phyloP scores from a whole-genome alignment of 1,139 yeast genomes.

The Casaregolazyma lundiana region DNA sequence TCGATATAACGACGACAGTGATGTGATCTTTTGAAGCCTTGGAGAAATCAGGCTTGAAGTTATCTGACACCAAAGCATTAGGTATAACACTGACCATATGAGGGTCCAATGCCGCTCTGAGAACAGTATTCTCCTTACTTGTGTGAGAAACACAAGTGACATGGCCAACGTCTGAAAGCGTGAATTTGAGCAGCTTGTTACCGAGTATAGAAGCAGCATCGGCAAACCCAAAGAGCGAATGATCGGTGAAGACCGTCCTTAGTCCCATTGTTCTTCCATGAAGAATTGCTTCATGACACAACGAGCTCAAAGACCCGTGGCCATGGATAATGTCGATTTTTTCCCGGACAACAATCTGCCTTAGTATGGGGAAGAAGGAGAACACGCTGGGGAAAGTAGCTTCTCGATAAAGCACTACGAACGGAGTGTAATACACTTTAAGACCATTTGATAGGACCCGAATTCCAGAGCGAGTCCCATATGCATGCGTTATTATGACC shows the following conservation, averaged over 20 bases:
- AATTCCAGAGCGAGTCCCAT: slow-evolving; percentile 76
- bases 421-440: slow-evolving; percentile 89
- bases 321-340: slow-evolving; percentile 87
- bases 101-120: slow-evolving; percentile 81
- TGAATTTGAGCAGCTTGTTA: slow-evolving; percentile 78
- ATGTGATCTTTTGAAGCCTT: slow-evolving; percentile 38
- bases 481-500: slow-evolving; percentile 83
- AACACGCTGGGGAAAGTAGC: slow-evolving; percentile 87
- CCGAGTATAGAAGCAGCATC: slow-evolving; percentile 80
- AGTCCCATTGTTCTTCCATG: slow-evolving; percentile 94
- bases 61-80: slow-evolving; percentile 84
- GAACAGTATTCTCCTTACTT: slow-evolving; percentile 91
- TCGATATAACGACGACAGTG: slow-evolving; percentile 85
- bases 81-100: slow-evolving; percentile 83
- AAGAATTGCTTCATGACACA: slow-evolving; percentile 84
- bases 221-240: slow-evolving; percentile 91
- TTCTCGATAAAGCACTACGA: slow-evolving; percentile 70
- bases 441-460: slow-evolving; percentile 82
- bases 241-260: slow-evolving; percentile 90
- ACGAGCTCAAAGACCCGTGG: slow-evolving; percentile 82
- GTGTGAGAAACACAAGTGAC: slow-evolving; percentile 95
- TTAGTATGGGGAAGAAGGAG: slow-evolving; percentile 74
- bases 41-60: slow-evolving; percentile 59
- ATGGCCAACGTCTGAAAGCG: slow-evolving; percentile 83
- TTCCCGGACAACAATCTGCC: slow-evolving; percentile 85